Percentiles rank a stretch among this genome's conserved stretches.
Conservation (phyloP, 768 basidiomycete genomes). For the Boletus reticulatus region DNA sequence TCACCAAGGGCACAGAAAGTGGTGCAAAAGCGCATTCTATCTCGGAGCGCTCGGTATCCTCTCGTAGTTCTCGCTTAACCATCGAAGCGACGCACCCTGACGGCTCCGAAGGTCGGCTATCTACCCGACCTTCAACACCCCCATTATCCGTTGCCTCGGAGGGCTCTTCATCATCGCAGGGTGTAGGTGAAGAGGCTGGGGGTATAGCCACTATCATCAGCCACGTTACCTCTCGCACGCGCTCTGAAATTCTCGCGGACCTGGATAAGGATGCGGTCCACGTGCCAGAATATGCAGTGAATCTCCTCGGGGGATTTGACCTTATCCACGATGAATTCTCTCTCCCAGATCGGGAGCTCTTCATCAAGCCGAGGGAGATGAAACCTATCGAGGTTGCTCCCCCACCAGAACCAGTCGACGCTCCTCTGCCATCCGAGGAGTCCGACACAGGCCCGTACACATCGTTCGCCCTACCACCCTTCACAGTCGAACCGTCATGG, state of each 20-base stretch:
- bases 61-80: conserved; percentile 23
- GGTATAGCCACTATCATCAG: conserved; percentile 40
- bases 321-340: conserved; percentile 33
- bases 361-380: conserved; percentile 30
- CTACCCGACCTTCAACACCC: conserved; percentile 29
- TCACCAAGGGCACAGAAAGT: conserved; percentile 19
- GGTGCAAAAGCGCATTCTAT: conserved; percentile 12
- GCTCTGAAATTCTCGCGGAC: conserved; percentile 37
- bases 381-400: conserved; percentile 27
- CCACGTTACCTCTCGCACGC: conserved; percentile 31
- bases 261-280: conserved; percentile 33
- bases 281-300: conserved; percentile 45
- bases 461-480: conserved; percentile 30
- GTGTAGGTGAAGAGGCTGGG: conserved; percentile 14
- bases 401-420: conserved; percentile 17
- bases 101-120: conserved; percentile 22
- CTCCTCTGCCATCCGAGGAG: conserved; percentile 30
- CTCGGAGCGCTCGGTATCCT: conserved; percentile 18
- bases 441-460: conserved; percentile 33
- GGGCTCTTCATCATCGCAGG: conserved; percentile 24
- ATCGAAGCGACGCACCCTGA: conserved; percentile 12
- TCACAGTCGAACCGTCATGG: conserved; percentile 21
- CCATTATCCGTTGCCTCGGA: conserved; percentile 28
- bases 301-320: conserved; percentile 44
- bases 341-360: conserved; percentile 32